A percentile compares a stretch with the other conserved stretches of the same genome.
Evolutionary conservation across 23 red algal genomes (phyloP).

Genomic region (Gracilariopsis chorda): DNA sequence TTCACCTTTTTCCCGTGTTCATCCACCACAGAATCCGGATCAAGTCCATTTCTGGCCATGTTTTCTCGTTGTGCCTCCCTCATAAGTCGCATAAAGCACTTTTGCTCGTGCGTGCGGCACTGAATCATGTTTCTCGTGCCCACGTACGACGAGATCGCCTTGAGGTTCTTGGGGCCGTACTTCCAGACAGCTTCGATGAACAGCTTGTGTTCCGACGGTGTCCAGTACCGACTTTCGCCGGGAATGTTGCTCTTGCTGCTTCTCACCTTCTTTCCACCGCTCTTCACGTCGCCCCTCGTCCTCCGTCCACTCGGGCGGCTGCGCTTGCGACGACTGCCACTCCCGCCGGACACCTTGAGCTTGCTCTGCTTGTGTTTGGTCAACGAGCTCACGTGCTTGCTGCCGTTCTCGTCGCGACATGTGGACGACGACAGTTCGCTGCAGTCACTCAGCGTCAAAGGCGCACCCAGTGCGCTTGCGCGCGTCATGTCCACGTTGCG

Average conservation of each 20-base stretch:
- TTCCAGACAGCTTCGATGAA: slow-evolving; percentile 84
- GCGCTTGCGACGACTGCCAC: not conserved
- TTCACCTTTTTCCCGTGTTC: not conserved
- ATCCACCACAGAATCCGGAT: not conserved
- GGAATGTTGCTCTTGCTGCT: slow-evolving; percentile 65
- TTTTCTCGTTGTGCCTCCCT: slow-evolving; percentile 76
- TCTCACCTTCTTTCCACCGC: slow-evolving; percentile 44
- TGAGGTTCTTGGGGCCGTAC: slow-evolving; percentile 88
- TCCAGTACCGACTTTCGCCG: slow-evolving; percentile 88
- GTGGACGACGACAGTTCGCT: slow-evolving; percentile 18
- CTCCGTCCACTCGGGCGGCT: not conserved
- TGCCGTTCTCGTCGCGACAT: not conserved
- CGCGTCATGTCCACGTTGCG: not conserved
- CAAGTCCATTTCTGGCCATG: not conserved
- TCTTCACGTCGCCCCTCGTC: not conserved
- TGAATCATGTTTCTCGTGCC: slow-evolving; percentile 87
- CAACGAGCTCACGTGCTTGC: not conserved
- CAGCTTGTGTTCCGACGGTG: slow-evolving; percentile 80
- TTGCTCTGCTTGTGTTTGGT: not conserved
- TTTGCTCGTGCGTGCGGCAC: slow-evolving; percentile 91
- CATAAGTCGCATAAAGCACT: slow-evolving; percentile 90
- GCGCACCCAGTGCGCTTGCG: not conserved
- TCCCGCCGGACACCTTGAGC: not conserved
- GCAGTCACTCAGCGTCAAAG: slow-evolving; percentile 13
- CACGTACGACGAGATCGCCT: slow-evolving; percentile 82